A percentile compares a stretch with the other conserved stretches of the same genome.
phyloP scores from a whole-genome alignment of 1,284 basidiomycete species.

The Ceratobasidium theobromae region DNA sequence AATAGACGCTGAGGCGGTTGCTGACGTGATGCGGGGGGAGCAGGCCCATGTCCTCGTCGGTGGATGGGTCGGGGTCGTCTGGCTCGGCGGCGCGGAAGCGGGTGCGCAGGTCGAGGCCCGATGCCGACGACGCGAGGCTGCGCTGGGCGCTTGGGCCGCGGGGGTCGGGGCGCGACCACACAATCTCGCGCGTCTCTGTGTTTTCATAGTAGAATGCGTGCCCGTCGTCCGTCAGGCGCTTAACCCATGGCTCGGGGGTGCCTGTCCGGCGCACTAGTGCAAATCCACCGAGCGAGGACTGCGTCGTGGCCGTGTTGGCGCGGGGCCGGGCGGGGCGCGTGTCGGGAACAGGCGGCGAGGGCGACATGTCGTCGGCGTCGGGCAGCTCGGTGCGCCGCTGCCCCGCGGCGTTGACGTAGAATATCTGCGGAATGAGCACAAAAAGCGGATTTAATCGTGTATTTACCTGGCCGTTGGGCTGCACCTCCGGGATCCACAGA shows the following conservation, averaged over 20 bases:
- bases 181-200: slow-evolving; percentile 63
- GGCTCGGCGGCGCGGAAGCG: neutral
- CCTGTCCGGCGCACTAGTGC: slow-evolving; percentile 48
- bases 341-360: slow-evolving; percentile 14
- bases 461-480: slow-evolving; percentile 66
- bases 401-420: slow-evolving; percentile 90
- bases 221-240: slow-evolving; percentile 81
- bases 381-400: slow-evolving; percentile 79
- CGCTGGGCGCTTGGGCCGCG: slow-evolving; percentile 20
- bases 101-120: slow-evolving; percentile 14
- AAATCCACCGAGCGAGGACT: slow-evolving; percentile 37
- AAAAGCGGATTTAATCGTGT: slow-evolving; percentile 9
- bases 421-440: slow-evolving; percentile 60
- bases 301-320: slow-evolving; percentile 24
- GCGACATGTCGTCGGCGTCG: slow-evolving; percentile 58
- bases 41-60: slow-evolving; percentile 40
- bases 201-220: slow-evolving; percentile 79
- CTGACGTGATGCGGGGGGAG: slow-evolving; percentile 33
- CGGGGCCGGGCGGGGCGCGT: slow-evolving; percentile 36
- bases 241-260: slow-evolving; percentile 77
- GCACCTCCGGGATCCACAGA: slow-evolving; percentile 78
- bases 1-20: slow-evolving; percentile 64
- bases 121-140: slow-evolving; percentile 21
- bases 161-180: slow-evolving; percentile 60
- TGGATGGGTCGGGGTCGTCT: slow-evolving; percentile 1